A percentile compares a stretch with the other conserved stretches of the same genome.
phyloP scores from a whole-genome alignment of 768 basidiomycete genomes.

The Xerocomellus amylosporus region DNA sequence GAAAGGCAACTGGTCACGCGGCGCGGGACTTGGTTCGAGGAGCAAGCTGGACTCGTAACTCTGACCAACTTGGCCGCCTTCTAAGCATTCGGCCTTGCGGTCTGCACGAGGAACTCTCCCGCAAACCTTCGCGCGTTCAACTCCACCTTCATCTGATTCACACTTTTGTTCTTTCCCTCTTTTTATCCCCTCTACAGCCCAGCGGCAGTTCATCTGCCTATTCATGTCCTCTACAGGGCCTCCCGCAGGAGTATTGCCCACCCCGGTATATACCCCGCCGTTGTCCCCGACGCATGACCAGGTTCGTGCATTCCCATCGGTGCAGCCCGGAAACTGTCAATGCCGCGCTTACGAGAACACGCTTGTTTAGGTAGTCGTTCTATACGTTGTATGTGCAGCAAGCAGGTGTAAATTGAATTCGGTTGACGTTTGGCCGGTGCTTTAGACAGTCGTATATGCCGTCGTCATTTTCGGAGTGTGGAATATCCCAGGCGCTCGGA shows the following conservation, averaged over 20 bases:
- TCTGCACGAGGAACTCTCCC: conserved; percentile 29
- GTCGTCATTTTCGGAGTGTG: conserved; percentile 86
- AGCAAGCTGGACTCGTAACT: background rate
- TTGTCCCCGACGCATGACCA: conserved; percentile 70
- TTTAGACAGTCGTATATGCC: conserved; percentile 77
- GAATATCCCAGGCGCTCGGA: conserved; percentile 79
- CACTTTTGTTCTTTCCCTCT: conserved; percentile 1
- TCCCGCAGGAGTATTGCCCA: conserved; percentile 33
- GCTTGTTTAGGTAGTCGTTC: conserved; percentile 57
- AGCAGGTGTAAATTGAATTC: conserved; percentile 8
- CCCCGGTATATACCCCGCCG: conserved; percentile 39
- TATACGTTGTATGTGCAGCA: conserved; percentile 64
- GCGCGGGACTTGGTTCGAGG: conserved; percentile 18
- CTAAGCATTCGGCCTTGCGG: conserved; percentile 26
- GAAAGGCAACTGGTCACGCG: conserved; percentile 21
- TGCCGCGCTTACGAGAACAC: conserved; percentile 21
- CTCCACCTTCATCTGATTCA: conserved; percentile 17
- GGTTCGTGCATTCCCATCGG: conserved; percentile 40
- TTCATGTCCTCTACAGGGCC: conserved; percentile 35
- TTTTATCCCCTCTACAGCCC: conserved; percentile 5
- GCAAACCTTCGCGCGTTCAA: conserved; percentile 22
- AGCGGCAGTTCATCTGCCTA: conserved; percentile 31
- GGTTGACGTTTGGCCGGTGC: conserved; percentile 5
- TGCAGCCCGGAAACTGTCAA: conserved; percentile 16
- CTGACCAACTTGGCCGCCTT: conserved; percentile 6